Base-by-base conservation (phyloP, 129 eudicot species). In the Escallonia rubra region DNA sequence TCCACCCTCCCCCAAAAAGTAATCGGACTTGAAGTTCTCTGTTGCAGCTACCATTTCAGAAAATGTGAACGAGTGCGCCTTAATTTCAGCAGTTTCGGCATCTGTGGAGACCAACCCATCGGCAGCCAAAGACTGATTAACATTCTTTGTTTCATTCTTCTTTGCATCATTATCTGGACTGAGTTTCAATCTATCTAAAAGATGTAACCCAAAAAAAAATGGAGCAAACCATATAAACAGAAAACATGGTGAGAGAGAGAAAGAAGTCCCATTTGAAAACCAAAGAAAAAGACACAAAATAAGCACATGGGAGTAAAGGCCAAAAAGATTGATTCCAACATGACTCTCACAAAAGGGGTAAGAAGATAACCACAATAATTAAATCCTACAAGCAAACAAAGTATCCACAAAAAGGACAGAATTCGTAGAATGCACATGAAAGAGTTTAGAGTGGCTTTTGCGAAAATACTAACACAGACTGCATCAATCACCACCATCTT, bases 1-100 rank as follows among this genome's bases (percentile, higher is more conserved):
- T 41, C 98, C 98, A 11, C 98, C 98, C 60, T 92, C 96, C 2
- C 98, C 98, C 56, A 92, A 69, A 74, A 88, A 81, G 72, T 79
- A 65, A 16, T 73, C 89, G 10, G 58, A 63, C 64, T 78, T 89
- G 66, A 91, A 91, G 69, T 82, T 78, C 40, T 82, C 82, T 4
- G 98, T 91, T 34, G 98, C 98, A 5, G 51, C 69, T 60, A 79
- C 83, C 66, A 92, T 67, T 15, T 87, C 78, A 56, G 73, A 72
- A 71, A 75, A 91, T 60, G 83, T 66, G 43, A 92, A 88, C 9
- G 84, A 67, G 40, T 76, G 73, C 45, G 91, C 87, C 62, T 78
- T 84, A 34, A 51, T 52, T 43, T 52, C 60, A 60, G 42, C 52
- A 43, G 67, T 43, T 66, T 51, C 79, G 50, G 75, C 88, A 43